A percentile compares a stretch with the other conserved stretches of the same genome.
Evolutionary conservation across 495 filamentous ascomycete species (phyloP).

Genomic region (Aspergillus nanangensis): DNA sequence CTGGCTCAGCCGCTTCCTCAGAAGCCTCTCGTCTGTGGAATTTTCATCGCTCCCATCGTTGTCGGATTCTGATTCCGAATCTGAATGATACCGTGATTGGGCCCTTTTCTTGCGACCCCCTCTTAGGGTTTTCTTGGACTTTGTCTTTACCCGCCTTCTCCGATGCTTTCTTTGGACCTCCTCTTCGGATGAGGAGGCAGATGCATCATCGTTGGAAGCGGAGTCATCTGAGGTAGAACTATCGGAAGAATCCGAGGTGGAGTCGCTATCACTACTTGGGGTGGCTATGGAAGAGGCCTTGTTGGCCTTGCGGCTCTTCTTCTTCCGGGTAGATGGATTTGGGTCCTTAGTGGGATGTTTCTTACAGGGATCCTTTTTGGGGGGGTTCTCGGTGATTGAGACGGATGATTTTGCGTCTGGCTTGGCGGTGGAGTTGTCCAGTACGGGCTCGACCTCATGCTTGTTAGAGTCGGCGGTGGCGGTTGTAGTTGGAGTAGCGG

Average conservation of each 20-base stretch:
- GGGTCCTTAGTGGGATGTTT: slow-evolving; percentile 31
- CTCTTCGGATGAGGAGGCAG: slow-evolving; percentile 30
- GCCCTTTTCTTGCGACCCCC: slow-evolving; percentile 39
- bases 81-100: slow-evolving; percentile 26
- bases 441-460: slow-evolving; percentile 23
- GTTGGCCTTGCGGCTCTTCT: slow-evolving; percentile 23
- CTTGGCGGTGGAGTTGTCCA: slow-evolving; percentile 25
- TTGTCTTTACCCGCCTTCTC: slow-evolving; percentile 39
- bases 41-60: slow-evolving; percentile 24
- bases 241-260: slow-evolving; percentile 15
- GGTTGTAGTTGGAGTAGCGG: slow-evolving; percentile 18
- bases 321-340: slow-evolving; percentile 24
- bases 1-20: slow-evolving; percentile 44
- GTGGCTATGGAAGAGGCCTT: slow-evolving; percentile 23
- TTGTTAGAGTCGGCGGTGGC: slow-evolving; percentile 19
- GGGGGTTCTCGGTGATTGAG: slow-evolving; percentile 15
- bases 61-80: slow-evolving; percentile 30
- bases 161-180: slow-evolving; percentile 26
- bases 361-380: slow-evolving; percentile 32
- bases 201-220: slow-evolving; percentile 20
- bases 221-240: slow-evolving; percentile 19
- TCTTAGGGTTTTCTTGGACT: slow-evolving; percentile 40
- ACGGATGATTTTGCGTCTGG: slow-evolving; percentile 20
- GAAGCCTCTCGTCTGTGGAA: slow-evolving; percentile 32
- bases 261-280: slow-evolving; percentile 21